Conservation (phyloP, 805 yeast genomes). For the Komagataella kurtzmanii region DNA sequence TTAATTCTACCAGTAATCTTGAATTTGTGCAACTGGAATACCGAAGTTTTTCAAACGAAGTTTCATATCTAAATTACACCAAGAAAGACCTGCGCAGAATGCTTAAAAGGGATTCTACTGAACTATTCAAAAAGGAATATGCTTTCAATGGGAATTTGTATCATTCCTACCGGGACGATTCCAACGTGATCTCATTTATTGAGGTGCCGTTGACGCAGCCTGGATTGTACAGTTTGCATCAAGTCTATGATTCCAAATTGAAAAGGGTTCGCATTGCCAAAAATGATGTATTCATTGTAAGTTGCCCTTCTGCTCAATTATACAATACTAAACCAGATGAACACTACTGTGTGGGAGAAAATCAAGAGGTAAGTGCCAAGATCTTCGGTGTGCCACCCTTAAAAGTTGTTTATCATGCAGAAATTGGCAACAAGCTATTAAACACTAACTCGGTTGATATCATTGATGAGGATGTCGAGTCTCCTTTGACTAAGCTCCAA, state of each 20-base stretch:
- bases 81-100: conserved; percentile 35
- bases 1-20: conserved; percentile 70
- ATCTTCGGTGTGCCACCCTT: conserved; percentile 74
- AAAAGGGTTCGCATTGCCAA: conserved; percentile 46
- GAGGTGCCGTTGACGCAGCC: conserved; percentile 54
- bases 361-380: conserved; percentile 30
- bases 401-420: conserved; percentile 38
- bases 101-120: conserved; percentile 12
- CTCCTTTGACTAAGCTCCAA: conserved; percentile 24
- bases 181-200: conserved; percentile 31
- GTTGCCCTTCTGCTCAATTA: conserved; percentile 67
- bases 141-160: conserved; percentile 1
- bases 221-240: conserved; percentile 63
- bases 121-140: conserved; percentile 2
- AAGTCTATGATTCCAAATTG: conserved; percentile 45
- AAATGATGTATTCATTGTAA: conserved; percentile 51
- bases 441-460: conserved; percentile 14
- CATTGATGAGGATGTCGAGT: conserved; percentile 34
- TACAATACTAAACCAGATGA: conserved; percentile 10
- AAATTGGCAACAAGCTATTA: conserved; percentile 19
- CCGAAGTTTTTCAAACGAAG: conserved; percentile 38
- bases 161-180: not conserved
- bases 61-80: conserved; percentile 37
- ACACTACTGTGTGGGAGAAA: conserved; percentile 57
- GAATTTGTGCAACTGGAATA: conserved; percentile 52